Percentiles rank a stretch among this genome's conserved stretches.
Conservation (phyloP, 2,329 filamentous ascomycete species). For the Neonectria coccinea region DNA sequence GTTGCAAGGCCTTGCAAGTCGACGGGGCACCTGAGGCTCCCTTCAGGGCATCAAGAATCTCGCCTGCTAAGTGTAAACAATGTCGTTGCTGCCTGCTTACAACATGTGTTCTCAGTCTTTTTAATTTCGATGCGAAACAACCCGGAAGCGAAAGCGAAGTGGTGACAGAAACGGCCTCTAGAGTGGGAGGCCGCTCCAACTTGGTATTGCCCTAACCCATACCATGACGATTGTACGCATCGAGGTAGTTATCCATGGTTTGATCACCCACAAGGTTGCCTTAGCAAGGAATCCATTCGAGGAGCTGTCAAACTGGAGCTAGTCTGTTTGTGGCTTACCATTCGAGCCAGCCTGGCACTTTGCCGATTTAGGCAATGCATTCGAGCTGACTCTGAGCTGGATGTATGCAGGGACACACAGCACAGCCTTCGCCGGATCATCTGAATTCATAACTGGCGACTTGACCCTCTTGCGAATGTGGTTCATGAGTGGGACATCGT, state of each 20-base stretch:
- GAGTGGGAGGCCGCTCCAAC: neutral
- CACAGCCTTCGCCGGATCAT: conserved; percentile 35
- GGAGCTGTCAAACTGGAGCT: conserved; percentile 13
- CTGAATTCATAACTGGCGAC: conserved; percentile 17
- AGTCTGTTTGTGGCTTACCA: conserved; percentile 12
- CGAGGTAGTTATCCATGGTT: neutral
- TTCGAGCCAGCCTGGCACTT: conserved; percentile 21
- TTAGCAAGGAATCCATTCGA: conserved; percentile 24
- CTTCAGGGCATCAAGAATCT: neutral
- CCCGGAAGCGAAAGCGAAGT: neutral
- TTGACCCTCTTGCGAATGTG: conserved; percentile 11
- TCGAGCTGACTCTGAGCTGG: conserved; percentile 35
- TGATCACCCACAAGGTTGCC: neutral
- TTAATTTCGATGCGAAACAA: neutral
- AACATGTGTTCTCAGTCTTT: neutral
- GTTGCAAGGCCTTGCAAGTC: neutral
- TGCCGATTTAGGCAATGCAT: conserved; percentile 36
- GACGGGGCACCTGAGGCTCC: neutral
- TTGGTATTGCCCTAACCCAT: neutral
- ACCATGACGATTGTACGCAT: neutral
- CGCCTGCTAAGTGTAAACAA: neutral
- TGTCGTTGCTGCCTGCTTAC: neutral
- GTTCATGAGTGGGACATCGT: conserved; percentile 24
- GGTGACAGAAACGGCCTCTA: neutral
- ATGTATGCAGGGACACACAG: neutral